Percentiles rank a stretch among this genome's conserved stretches.
Evolutionary conservation across 1,284 basidiomycete species (phyloP).

Genomic region (Rhodofomes roseus): DNA sequence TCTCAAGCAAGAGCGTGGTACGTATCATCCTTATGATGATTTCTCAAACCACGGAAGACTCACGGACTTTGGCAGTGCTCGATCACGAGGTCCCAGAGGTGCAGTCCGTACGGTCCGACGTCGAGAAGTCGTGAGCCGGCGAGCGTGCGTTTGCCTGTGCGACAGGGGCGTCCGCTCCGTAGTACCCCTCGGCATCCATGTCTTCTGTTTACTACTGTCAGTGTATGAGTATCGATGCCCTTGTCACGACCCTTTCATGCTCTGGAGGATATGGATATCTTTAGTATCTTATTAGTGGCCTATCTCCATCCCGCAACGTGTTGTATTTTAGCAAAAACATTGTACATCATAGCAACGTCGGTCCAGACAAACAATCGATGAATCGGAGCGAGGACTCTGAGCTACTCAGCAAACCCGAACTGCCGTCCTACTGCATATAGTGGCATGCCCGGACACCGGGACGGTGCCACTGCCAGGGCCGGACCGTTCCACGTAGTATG

Average conservation of each 20-base stretch:
- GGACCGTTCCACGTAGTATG: no score
- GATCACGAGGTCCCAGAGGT: constrained; percentile 19
- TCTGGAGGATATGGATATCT: not conserved
- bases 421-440: no score
- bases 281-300: constrained; percentile 2
- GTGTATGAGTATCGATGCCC: constrained; percentile 7
- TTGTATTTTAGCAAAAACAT: constrained; percentile 3
- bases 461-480: no score
- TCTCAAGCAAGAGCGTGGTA: constrained; percentile 40
- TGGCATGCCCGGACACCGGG: no score
- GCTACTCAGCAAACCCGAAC: no score
- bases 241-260: constrained; percentile 2
- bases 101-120: constrained; percentile 18
- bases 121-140: constrained; percentile 16
- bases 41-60: not conserved
- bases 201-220: not conserved
- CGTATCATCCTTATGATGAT: not conserved
- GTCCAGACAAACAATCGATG: not conserved
- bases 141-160: not conserved
- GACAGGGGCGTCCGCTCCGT: not conserved
- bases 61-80: constrained; percentile 11
- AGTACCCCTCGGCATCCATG: not conserved
- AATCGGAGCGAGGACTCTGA: no score
- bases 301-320: not conserved
- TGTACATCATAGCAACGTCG: not conserved